Base-by-base conservation (phyloP, 371 early-diverging fungal genomes). In the Funneliformis caledonium region DNA sequence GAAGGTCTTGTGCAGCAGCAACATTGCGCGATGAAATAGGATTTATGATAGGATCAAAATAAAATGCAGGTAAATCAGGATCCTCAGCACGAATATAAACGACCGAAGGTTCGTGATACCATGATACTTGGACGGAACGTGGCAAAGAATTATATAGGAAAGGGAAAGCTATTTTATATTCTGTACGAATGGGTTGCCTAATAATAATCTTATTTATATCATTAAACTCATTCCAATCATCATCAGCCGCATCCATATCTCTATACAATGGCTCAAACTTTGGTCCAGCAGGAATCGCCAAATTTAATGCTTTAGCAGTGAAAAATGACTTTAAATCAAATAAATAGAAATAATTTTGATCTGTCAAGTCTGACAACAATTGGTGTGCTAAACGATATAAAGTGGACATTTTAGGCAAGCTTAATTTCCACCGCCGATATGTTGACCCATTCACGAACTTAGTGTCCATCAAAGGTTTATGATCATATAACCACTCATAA, bases 141-240 rank as follows among this genome's bases (percentile, higher is more conserved):
- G 98, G 98, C 56, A 96, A 89, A 12, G 96, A 95, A 86, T 99
- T 99, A 88, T 98, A 99, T 75, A 99, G 88, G 87, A 94, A 97
- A 60, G 99, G 99, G 88, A 97, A 98, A 8, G 99, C 99, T 73
- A 99, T 94, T 86, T 96, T 97, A 91, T 99, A 98, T 88, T 99
- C 99, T 37, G 98, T 97, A 78, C 99, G 95, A 75, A 98, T 92
- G 12, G 98, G 98, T 82, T 97, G 97, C 68, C 99, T 95, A 78
- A 99, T 97, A 81, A 99, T 98, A 81, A 99, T 94, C 88, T 98
- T 98, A 94, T 97, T 96, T 88, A 99, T 97, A 84, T 99, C 99
- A 89, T 99, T 99, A 87, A 99, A 99, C 86, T 98, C 99, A 85
- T 98, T 99, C 99, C 99, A 99, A 88, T 99, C 99, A 83, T 99